Percentiles rank a stretch among this genome's conserved stretches.
These are phyloP conservation scores for Lentithecium fluviatile DNA, from an alignment of 495 filamentous ascomycete species.

Conservation along the genomic window DNA sequence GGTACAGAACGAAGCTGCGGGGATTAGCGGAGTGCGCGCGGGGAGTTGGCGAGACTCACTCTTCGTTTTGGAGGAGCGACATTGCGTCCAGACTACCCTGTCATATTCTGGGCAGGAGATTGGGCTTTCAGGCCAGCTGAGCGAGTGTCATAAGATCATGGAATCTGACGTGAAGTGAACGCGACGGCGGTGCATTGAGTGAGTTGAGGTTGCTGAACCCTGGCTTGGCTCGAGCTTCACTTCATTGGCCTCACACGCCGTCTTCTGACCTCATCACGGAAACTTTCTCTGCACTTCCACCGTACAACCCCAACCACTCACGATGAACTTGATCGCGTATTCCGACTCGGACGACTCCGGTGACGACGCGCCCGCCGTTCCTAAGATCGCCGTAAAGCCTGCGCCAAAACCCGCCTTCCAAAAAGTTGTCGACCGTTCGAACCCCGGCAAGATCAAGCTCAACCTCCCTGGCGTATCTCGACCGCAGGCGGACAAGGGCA, in stretches of 20 bases:
- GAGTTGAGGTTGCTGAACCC: neutral
- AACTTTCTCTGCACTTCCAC: constrained; percentile 3
- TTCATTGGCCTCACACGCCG: neutral
- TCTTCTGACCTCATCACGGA: constrained; percentile 13
- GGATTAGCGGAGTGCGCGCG: constrained; percentile 17
- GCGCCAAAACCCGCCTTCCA: constrained; percentile 58
- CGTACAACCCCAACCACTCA: neutral
- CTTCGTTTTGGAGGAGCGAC: constrained; percentile 96
- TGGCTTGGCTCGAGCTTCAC: constrained; percentile 2
- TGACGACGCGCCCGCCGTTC: constrained; percentile 46
- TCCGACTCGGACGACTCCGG: constrained; percentile 81
- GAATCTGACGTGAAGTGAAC: constrained; percentile 2
- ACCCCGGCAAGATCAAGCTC: constrained; percentile 79
- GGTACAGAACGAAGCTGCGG: constrained; percentile 83
- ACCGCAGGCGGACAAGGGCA: constrained; percentile 40
- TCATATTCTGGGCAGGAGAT: constrained; percentile 3
- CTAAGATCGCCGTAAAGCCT: constrained; percentile 40
- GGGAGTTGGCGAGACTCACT: constrained; percentile 57
- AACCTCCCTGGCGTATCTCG: constrained; percentile 60
- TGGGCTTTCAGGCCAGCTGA: constrained; percentile 32
- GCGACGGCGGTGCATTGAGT: neutral
- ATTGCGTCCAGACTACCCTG: constrained; percentile 47
- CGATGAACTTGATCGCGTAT: constrained; percentile 44
- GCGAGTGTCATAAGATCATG: neutral
- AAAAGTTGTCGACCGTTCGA: constrained; percentile 74